Base-by-base conservation (phyloP, 345 rosid species). In the Murraya koenigii region DNA sequence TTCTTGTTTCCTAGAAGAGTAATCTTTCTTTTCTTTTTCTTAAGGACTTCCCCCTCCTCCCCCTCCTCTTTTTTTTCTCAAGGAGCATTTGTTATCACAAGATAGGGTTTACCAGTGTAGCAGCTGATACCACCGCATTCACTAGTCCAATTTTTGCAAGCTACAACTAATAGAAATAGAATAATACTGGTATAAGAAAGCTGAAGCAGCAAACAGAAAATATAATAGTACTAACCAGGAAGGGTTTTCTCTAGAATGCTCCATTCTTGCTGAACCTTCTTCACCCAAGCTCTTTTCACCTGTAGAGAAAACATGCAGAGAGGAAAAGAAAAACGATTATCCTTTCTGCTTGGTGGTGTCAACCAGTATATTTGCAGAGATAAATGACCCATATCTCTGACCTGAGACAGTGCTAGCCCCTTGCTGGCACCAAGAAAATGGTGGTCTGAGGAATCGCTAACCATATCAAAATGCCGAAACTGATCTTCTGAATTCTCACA, bases 181-280 rank as follows among this genome's bases (percentile, higher is more conserved):
- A 60, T 6, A 80, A 39, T 23, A 63, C 76, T 19, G 3, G 44
- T 49, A 11, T 6, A 63, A 55, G 33, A 33, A 52, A 4, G 71
- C 35, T 33, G 44, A 63, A 66, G 58, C 71, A 72, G 66, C 44
- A 49, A 5, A 60, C 14, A 73, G 7, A 47, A 44, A 75, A 78
- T 60, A 70, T 35, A 65, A 20, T 77, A 77, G 79, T 79, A 77
- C 89, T 82, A 68, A 93, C 99, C 94, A 22, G 98, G 97, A 79
- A 96, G 94, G 83, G 89, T 81, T 74, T 84, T 83, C 85, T 89
- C 88, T 58, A 96, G 85, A 54, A 86, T 83, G 84, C 84, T 90
- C 99, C 99, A 96, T 77, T 96, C 99, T 84, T 89, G 93, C 79
- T 87, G 97, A 83, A 96, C 95, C 85, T 86, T 94, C 89, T 88